Conservation (phyloP, 345 rosid species). For the Garcia nutans region DNA sequence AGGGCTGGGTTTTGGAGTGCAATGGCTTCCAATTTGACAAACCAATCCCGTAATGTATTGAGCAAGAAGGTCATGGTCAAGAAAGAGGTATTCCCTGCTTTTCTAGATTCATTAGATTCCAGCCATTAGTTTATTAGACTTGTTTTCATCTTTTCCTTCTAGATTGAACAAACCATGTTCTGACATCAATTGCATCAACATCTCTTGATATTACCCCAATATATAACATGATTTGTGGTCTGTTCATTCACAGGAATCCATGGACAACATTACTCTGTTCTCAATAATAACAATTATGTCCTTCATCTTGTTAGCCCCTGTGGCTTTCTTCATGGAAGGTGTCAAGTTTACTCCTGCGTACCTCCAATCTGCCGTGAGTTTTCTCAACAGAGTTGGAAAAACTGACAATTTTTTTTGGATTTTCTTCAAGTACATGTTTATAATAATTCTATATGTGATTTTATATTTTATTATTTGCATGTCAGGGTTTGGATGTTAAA, state of each 20-base stretch:
- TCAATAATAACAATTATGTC: conserved; percentile 98
- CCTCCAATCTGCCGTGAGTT: conserved; percentile 82
- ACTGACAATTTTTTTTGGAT: not conserved
- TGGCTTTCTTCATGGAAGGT: conserved; percentile 76
- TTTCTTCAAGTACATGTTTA: not conserved
- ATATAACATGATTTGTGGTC: conserved; percentile 2
- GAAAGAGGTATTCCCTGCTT: conserved; percentile 65
- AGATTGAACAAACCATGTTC: not conserved
- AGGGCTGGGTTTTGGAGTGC: conserved; percentile 45
- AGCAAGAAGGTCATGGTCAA: conserved; percentile 92
- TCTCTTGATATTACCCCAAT: not conserved
- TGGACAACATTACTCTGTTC: conserved; percentile 98
- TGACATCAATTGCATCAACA: not conserved
- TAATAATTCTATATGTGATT: conserved; percentile 20
- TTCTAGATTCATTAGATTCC: not conserved
- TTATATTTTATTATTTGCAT: conserved; percentile 17
- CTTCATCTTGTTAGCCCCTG: conserved; percentile 77
- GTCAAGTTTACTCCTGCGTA: conserved; percentile 84
- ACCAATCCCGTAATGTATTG: conserved; percentile 40
- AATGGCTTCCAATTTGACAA: conserved; percentile 38
- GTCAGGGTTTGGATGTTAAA: conserved; percentile 73
- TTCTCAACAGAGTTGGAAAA: not conserved
- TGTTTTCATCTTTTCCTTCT: conserved; percentile 3
- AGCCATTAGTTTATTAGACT: not conserved
- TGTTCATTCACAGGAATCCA: conserved; percentile 59